Evolutionary conservation across 1,284 basidiomycete species (phyloP).

Genomic region (Ustilago esculenta): DNA sequence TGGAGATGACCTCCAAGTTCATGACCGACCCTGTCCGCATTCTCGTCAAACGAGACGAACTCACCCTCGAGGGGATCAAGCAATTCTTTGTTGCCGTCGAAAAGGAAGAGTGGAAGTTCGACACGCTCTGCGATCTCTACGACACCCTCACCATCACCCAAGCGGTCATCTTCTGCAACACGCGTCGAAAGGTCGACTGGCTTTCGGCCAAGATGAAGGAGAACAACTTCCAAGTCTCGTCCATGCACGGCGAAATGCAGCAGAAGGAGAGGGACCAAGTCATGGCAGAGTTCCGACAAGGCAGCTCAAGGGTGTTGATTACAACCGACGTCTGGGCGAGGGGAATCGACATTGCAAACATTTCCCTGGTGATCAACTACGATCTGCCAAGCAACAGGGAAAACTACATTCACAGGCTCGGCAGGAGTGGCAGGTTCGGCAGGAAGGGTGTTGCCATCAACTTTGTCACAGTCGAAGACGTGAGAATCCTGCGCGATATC

Average conservation of each 20-base stretch:
- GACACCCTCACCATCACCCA: slow-evolving; percentile 99
- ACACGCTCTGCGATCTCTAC: slow-evolving; percentile 94
- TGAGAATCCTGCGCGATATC: slow-evolving; percentile 60
- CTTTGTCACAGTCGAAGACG: slow-evolving; percentile 77
- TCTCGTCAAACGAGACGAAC: slow-evolving; percentile 98
- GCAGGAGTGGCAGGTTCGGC: slow-evolving; percentile 92
- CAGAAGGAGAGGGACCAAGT: slow-evolving; percentile 98
- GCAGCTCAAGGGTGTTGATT: slow-evolving; percentile 71
- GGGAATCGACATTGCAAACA: slow-evolving; percentile 98
- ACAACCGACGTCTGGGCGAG: slow-evolving; percentile 91
- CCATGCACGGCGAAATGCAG: slow-evolving; percentile 92
- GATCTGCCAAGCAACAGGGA: slow-evolving; percentile 80
- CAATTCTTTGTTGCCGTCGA: slow-evolving; percentile 99
- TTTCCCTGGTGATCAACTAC: slow-evolving; percentile 97
- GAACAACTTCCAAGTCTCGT: slow-evolving; percentile 62
- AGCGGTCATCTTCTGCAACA: slow-evolving; percentile 99
- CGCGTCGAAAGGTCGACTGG: slow-evolving; percentile 98
- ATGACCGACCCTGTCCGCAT: slow-evolving; percentile 99
- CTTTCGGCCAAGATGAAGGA: slow-evolving; percentile 97
- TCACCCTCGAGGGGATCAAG: slow-evolving; percentile 99
- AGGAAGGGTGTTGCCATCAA: slow-evolving; percentile 78
- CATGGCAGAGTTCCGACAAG: slow-evolving; percentile 97
- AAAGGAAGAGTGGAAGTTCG: slow-evolving; percentile 99
- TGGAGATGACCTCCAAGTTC: slow-evolving; percentile 99
- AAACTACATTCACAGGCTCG: slow-evolving; percentile 98